These are phyloP conservation scores for Auricularia auricula-judae DNA, from an alignment of 768 basidiomycete species.

Conservation along the genomic window DNA sequence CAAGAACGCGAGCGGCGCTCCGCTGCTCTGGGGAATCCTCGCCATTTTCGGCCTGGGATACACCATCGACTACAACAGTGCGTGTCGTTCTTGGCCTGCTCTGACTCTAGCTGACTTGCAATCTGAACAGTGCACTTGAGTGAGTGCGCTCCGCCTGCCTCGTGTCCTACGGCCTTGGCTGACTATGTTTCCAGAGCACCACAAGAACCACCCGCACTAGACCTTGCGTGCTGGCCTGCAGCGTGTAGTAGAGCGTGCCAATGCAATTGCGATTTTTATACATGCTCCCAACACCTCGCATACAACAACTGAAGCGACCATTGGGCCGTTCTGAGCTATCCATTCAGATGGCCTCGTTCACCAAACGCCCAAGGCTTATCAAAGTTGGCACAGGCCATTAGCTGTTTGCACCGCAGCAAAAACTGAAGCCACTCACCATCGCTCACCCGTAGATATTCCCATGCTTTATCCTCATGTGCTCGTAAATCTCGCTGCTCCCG, in stretches of 20 bases:
- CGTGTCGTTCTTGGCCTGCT: slow-evolving; percentile 23
- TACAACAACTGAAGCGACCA: too few species aligned
- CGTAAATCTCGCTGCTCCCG: slow-evolving; percentile 36
- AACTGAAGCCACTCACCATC: background rate
- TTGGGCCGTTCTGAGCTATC: too few species aligned
- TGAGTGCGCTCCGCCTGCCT: slow-evolving; percentile 27
- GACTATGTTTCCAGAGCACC: slow-evolving; percentile 47
- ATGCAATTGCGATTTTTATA: too few species aligned
- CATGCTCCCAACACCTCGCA: too few species aligned
- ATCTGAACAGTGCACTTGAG: slow-evolving; percentile 64
- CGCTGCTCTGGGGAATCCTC: slow-evolving; percentile 51
- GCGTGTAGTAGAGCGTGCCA: background rate
- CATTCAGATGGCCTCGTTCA: too few species aligned
- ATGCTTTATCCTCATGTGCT: slow-evolving; percentile 60
- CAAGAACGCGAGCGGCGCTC: slow-evolving; percentile 70
- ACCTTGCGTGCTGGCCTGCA: background rate
- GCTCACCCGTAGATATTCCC: slow-evolving; percentile 35
- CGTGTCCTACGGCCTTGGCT: background rate
- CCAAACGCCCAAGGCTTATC: too few species aligned
- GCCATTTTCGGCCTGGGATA: slow-evolving; percentile 70
- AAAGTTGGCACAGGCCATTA: background rate
- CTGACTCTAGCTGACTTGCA: background rate
- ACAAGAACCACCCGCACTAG: slow-evolving; percentile 85
- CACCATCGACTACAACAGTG: slow-evolving; percentile 84
- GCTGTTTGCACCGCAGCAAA: background rate